Conservation (phyloP, 2,329 filamentous ascomycete genomes). For the Colletotrichum sp. region DNA sequence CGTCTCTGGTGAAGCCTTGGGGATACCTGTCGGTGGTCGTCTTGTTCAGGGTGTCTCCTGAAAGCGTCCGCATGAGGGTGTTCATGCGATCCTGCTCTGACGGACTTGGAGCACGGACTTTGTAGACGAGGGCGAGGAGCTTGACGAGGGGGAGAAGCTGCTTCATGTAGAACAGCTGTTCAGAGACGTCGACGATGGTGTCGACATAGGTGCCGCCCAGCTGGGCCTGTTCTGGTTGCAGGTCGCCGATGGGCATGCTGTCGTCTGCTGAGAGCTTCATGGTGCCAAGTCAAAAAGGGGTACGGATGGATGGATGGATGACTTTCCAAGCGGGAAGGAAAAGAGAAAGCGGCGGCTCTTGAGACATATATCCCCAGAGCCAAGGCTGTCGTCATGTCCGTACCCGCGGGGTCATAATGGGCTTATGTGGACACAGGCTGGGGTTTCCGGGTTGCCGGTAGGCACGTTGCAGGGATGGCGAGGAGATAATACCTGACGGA, state of each 20-base stretch:
- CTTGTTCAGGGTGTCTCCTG: conserved; percentile 12
- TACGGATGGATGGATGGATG: not conserved
- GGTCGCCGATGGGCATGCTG: not conserved
- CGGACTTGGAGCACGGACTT: conserved; percentile 28
- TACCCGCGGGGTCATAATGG: not conserved
- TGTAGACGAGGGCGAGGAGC: conserved; percentile 37
- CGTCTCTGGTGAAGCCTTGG: conserved; percentile 25
- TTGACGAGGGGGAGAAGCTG: conserved; percentile 35
- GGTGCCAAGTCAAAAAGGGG: not conserved
- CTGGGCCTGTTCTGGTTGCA: conserved; percentile 7
- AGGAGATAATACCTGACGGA: not conserved
- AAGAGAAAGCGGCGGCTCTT: not conserved
- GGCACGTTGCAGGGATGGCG: not conserved
- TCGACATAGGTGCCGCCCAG: conserved; percentile 26
- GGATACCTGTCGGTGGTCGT: conserved; percentile 11
- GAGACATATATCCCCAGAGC: not conserved
- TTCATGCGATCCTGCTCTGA: conserved; percentile 32
- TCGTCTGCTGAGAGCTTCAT: conserved; percentile 7
- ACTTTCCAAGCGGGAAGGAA: not conserved
- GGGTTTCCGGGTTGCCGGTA: conserved; percentile 4
- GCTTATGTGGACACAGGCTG: not conserved
- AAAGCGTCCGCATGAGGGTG: conserved; percentile 34
- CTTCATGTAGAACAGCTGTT: conserved; percentile 33
- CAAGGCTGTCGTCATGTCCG: conserved; percentile 4
- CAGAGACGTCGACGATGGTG: conserved; percentile 33